Base-by-base conservation (phyloP, 495 filamentous ascomycete species). In the Geoglossum glabrum region DNA sequence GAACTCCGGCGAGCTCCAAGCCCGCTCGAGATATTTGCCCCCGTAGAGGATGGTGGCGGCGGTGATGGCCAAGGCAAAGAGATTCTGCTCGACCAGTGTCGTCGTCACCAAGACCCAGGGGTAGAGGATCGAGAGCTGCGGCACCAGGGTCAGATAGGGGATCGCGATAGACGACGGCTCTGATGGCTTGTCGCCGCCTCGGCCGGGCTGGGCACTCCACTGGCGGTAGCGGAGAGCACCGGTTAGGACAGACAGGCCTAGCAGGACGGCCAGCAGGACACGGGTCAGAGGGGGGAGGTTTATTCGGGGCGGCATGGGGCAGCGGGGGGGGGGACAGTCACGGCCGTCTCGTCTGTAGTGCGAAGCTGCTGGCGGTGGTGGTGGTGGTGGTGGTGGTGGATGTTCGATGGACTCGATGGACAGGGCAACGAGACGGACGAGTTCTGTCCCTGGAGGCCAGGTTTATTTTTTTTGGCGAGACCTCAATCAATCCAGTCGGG, bases 1-100 rank as follows among this genome's bases (percentile, higher is more conserved):
- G 66, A 96, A 88, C 68, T 97, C 92, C 45, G 75, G 77, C n/a
- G 86, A 87, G 30, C 87, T 84, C 92, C 92, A 98, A 50, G 93
- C 92, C 62, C 92, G 79, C 72, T 98, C 92, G 27, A 98, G 78
- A 66, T 98, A 98, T 61, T 87, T 82, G 8, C 93, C 92, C 23
- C 89, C 93, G 74, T 95, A 87, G 70, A 94, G 90, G 40, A 97
- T 70, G 19, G 90, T 92, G 28, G 81, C 72, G 11, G 77, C 82
- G 58, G 90, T 87, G 55, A 96, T 78, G 15, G 80, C 69, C 3
- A 96, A 74, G 28, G 87, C 92, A 66, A 95, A 84, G 66, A 95
- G 75, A 65, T 97, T 97, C 68, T 87, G 86, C 69, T 98, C 92
- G 51, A 94, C 87, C 47, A 96, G 78, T 0, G 90, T 86, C 10